Evolutionary conservation across 306 rosid species (phyloP).

Genomic region (Acmispon strigosus): DNA sequence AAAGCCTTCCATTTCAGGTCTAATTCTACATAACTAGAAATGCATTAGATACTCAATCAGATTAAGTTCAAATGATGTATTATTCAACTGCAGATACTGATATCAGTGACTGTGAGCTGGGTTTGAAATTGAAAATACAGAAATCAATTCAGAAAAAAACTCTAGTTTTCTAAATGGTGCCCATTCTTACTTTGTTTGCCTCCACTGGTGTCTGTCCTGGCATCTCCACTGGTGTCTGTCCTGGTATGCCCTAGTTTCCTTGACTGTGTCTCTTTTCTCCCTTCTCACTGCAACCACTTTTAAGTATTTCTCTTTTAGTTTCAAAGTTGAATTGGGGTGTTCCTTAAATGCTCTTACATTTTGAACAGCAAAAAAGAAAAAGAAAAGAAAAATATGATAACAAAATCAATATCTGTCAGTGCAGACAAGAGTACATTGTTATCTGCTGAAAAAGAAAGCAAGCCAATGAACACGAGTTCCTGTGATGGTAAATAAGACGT

Average conservation of each 20-base stretch:
- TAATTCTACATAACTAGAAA: no score
- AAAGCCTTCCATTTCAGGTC: no score
- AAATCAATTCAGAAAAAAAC: no score
- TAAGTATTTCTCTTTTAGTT: not conserved
- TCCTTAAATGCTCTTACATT: not conserved
- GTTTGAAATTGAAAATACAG: no score
- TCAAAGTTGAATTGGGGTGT: not conserved
- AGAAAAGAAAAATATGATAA: not conserved
- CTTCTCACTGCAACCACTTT: not conserved
- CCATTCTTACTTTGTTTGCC: not conserved
- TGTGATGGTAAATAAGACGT: not conserved
- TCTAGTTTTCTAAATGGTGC: not conserved
- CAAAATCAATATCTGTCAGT: not conserved
- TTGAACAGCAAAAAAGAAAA: not conserved
- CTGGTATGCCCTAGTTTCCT: not conserved
- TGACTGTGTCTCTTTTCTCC: not conserved
- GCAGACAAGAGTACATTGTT: not conserved
- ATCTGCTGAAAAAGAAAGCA: not conserved
- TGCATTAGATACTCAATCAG: no score
- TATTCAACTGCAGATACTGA: no score
- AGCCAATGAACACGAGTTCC: not conserved
- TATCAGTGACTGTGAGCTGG: no score
- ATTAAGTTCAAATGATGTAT: no score
- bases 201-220: not conserved
- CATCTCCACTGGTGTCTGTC: not conserved